Percentiles rank a stretch among this genome's conserved stretches.
These are phyloP conservation scores for Nicotiana attenuata DNA, from an alignment of 257 asterid genomes.

Conservation along the genomic window DNA sequence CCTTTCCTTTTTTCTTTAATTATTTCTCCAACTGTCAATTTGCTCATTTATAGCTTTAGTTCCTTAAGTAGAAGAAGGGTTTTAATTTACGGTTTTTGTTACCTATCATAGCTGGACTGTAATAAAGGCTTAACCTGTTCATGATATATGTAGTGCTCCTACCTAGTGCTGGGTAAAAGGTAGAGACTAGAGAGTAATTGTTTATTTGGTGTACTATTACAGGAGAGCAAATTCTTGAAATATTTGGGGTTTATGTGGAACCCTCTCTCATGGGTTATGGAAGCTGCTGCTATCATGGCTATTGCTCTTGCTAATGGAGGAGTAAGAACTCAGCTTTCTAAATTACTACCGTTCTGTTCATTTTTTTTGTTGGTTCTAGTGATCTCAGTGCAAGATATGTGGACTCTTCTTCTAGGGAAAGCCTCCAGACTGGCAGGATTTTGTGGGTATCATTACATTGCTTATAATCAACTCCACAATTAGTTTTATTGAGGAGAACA, in stretches of 20 bases:
- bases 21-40: not conserved
- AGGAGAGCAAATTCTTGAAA: conserved; percentile 91
- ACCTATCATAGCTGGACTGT: not conserved
- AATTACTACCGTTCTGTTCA: not conserved
- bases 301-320: conserved; percentile 99
- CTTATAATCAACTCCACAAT: conserved; percentile 89
- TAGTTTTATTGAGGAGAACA: conserved; percentile 94
- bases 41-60: not conserved
- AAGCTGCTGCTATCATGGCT: conserved; percentile 98
- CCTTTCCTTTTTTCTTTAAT: not conserved
- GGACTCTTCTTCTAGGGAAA: conserved; percentile 54
- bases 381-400: conserved; percentile 1
- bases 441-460: conserved; percentile 88
- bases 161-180: not conserved
- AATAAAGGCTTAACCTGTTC: not conserved
- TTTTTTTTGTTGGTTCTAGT: not conserved
- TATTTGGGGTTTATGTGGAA: conserved; percentile 99
- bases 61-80: not conserved
- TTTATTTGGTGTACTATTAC: conserved; percentile 14
- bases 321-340: conserved; percentile 36
- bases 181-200: not conserved
- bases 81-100: not conserved
- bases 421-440: conserved; percentile 99
- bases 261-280: conserved; percentile 99
- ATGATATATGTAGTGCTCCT: not conserved